Evolutionary conservation across 2,329 filamentous ascomycete species (phyloP), one percentile per base, ranked within the genome.

Genomic region (Ceratocystis smalleyi): DNA sequence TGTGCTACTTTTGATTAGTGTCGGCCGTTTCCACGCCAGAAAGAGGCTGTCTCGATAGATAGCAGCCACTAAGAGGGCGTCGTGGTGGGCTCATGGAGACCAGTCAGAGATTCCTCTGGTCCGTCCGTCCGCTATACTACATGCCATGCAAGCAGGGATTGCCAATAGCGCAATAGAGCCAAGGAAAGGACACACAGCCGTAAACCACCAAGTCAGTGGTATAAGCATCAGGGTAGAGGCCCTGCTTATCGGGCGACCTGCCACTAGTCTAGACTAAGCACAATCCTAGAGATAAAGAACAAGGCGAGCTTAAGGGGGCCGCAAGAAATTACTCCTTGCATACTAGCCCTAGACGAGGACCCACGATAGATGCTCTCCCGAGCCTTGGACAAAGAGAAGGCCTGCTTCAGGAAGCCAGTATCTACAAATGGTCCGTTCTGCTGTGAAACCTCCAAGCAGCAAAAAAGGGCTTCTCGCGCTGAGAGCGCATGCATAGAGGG

Each of bases 1-100:
- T 57, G 54, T 57, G 54, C 15, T 57, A 35, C 54, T 57, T 57
- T 57, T 57, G n/a, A n/a, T 35, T 57, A 8, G 47, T 35, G 54
- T n/a, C 27, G 54, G 54, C 27, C 54, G 24, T 57, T 51, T n/a
- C 47, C n/a, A 51, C n/a, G 0, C 47, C 27, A 57, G 54, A n/a
- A 32, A 57, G 54, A 57, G 19, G 22, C 47, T 51, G 47, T 27
- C 47, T 24, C 12, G 47, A 51, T 12, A 51, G 22, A 51, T 15
- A 15, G 4, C 22, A 51, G 24, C 12, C 22, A 24, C 10, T 15
- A 51, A 51, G 47, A 51, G 47, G 15, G 35, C 10, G 4, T 40
- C 10, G 4, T 40, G 12, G 35, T 15, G 10, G 12, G 47, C 19
- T 12, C 19, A 27, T 10, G 47, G 32, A 19, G 8, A 17, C 54